Percentiles rank a stretch among this genome's conserved stretches.
These are phyloP conservation scores for Dioscorea alata DNA, from an alignment of 106 monocot genomes.

Conservation along the genomic window DNA sequence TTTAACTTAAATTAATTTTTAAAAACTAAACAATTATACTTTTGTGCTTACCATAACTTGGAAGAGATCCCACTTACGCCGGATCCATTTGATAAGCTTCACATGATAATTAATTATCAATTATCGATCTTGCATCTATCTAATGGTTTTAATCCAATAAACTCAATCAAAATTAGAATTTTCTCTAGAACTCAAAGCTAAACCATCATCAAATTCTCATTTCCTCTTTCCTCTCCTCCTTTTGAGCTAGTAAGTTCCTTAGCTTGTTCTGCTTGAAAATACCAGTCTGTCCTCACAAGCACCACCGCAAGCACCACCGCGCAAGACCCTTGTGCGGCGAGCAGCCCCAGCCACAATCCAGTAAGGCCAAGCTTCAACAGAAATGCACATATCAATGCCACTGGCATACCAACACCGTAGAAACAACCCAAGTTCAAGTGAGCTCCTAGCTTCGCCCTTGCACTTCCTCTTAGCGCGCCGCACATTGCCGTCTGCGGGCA, in stretches of 20 bases:
- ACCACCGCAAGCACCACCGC: not conserved
- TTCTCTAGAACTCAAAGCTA: not conserved
- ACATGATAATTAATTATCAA: too few species aligned
- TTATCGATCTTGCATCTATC: too few species aligned
- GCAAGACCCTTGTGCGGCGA: slow-evolving; percentile 14
- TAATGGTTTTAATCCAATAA: too few species aligned
- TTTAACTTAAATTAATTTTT: too few species aligned
- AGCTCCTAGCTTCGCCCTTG: slow-evolving; percentile 4
- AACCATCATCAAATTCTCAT: not conserved
- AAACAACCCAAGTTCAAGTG: slow-evolving; percentile 11
- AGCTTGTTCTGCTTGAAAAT: not conserved
- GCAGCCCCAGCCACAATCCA: slow-evolving; percentile 7
- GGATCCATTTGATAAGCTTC: too few species aligned
- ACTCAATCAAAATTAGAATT: too few species aligned
- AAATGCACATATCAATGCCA: slow-evolving; percentile 1
- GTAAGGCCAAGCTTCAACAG: slow-evolving; percentile 6
- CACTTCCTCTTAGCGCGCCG: slow-evolving; percentile 17
- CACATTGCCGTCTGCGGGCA: slow-evolving; percentile 24
- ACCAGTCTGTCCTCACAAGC: slow-evolving; percentile 15
- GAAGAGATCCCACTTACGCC: too few species aligned
- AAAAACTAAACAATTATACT: too few species aligned
- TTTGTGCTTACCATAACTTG: too few species aligned
- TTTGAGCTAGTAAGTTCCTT: not conserved
- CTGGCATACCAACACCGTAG: slow-evolving; percentile 14
- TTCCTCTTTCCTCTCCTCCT: not conserved